Base-by-base conservation (phyloP, 805 yeast genomes). In the Sugiyamaella smithiae region DNA sequence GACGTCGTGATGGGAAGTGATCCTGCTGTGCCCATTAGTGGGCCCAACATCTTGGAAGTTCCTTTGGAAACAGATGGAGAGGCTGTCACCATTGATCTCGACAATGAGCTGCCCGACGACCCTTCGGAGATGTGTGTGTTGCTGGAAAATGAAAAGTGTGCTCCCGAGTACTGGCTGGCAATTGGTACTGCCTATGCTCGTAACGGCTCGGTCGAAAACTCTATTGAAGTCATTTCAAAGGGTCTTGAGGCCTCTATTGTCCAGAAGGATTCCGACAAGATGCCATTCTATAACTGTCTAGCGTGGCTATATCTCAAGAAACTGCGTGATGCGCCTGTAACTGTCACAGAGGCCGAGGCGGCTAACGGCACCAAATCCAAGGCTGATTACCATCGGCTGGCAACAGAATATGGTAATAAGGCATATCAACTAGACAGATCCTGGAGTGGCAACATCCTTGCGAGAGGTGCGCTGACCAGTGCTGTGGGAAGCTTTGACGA, bases 41-140 rank as follows among this genome's bases (percentile, higher is more conserved):
- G 33, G 12, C 22, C 63, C 26, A 67, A 65, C 52, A 63, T 67
- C 47, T 60, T 80, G 56, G 85, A 81, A 65, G 84, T 91, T 60
- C 97, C 96, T 37, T 71, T 88, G 62, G 84, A 77, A 49, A 57
- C 54, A 16, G 82, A 83, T 50, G 86, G 84, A 59, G 96, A 89
- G 68, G 85, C 88, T 53, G 96, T 91, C 54, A 84, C 88, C 45
- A 79, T 93, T 57, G 91, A 89, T 60, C 75, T 85, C 51, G 77
- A 77, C 45, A 81, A 82, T 29, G 98, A 91, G 61, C 73, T 89
- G 49, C 95, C 96, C 3, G 96, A 87, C 19, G 96, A 91, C 64
- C 87, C 96, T 3, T 75, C 80, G 40, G 98, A 93, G 61, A 74
- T 93, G 54, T 81, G 85, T 55, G 77, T 80, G 23, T 76, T 91